Percentiles rank a stretch among this genome's conserved stretches.
Evolutionary conservation across 2,329 filamentous ascomycete genomes (phyloP).

Genomic region (Simplicillium aogashimaense): DNA sequence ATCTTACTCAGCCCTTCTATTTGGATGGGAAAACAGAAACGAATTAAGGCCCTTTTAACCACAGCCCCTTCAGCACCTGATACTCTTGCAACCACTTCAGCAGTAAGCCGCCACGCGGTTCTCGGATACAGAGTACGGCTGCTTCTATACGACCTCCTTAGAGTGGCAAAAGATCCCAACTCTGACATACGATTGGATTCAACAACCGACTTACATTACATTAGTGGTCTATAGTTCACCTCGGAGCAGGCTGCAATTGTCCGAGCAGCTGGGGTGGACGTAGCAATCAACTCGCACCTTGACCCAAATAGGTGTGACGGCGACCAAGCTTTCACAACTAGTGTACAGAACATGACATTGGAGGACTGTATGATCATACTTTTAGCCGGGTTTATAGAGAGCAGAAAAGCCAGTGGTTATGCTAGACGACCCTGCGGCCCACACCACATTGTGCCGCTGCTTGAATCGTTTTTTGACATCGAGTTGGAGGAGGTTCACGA

Average conservation of each 20-base stretch:
- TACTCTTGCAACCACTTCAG: too few relatives aligned
- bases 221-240: slow-evolving; percentile 9
- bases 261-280: slow-evolving; percentile 5
- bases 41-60: neutral
- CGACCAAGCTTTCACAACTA: neutral
- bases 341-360: slow-evolving; percentile 1
- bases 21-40: neutral
- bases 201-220: slow-evolving; percentile 9
- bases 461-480: slow-evolving; percentile 9
- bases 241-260: slow-evolving; percentile 4
- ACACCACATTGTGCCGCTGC: slow-evolving; percentile 9
- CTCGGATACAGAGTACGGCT: slow-evolving; percentile 9
- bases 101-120: neutral
- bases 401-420: slow-evolving; percentile 8
- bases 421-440: slow-evolving; percentile 10
- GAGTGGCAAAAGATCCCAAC: slow-evolving; percentile 5
- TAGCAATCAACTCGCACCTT: neutral
- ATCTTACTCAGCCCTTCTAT: neutral
- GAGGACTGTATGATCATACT: slow-evolving; percentile 1
- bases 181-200: slow-evolving; percentile 5
- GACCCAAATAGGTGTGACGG: neutral
- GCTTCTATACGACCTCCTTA: slow-evolving; percentile 6
- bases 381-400: slow-evolving; percentile 7
- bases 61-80: too few relatives aligned
- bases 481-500: slow-evolving; percentile 4